A percentile compares a stretch with the other conserved stretches of the same genome.
These are phyloP conservation scores for Candida incommunis DNA, from an alignment of 805 yeast genomes.

Conservation along the genomic window DNA sequence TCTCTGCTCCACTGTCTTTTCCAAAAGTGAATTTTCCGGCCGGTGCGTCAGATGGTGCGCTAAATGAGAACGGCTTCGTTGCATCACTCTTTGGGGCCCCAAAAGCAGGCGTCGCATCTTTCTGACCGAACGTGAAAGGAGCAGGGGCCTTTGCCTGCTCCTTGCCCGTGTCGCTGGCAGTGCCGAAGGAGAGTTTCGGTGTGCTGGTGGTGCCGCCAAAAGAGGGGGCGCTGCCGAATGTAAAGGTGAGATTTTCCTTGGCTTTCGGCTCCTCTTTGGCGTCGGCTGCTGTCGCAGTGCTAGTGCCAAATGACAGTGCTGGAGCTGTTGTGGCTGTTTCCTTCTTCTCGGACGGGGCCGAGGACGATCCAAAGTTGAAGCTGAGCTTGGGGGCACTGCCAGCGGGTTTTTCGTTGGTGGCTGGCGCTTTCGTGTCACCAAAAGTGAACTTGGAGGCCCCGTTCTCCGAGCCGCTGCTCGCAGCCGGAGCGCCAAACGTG, in stretches of 20 bases:
- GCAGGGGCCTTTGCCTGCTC: too few species aligned
- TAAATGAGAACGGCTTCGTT: background rate
- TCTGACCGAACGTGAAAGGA: too few species aligned
- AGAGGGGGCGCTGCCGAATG: background rate
- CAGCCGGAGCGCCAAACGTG: constrained; percentile 11
- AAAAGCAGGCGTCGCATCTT: too few species aligned
- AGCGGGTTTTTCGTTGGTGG: constrained; percentile 3
- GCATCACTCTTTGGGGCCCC: too few species aligned
- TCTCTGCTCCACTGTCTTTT: background rate
- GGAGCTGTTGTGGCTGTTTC: background rate
- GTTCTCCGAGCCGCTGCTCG: constrained; percentile 4
- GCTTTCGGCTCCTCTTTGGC: background rate
- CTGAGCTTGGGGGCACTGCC: constrained; percentile 9
- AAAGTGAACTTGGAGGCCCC: constrained; percentile 11
- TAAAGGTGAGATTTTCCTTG: background rate
- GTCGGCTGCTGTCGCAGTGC: too few species aligned
- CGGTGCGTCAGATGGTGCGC: background rate
- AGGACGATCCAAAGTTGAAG: constrained; percentile 10
- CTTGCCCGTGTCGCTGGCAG: too few species aligned
- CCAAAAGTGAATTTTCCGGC: background rate
- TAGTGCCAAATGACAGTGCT: constrained; percentile 2
- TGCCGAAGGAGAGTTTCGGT: too few species aligned
- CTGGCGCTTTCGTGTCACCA: constrained; percentile 7
- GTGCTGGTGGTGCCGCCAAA: too few species aligned
- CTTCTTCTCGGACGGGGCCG: constrained; percentile 4